Conservation (phyloP, 2,329 filamentous ascomycete species). For the Pseudocercospora eumusae region DNA sequence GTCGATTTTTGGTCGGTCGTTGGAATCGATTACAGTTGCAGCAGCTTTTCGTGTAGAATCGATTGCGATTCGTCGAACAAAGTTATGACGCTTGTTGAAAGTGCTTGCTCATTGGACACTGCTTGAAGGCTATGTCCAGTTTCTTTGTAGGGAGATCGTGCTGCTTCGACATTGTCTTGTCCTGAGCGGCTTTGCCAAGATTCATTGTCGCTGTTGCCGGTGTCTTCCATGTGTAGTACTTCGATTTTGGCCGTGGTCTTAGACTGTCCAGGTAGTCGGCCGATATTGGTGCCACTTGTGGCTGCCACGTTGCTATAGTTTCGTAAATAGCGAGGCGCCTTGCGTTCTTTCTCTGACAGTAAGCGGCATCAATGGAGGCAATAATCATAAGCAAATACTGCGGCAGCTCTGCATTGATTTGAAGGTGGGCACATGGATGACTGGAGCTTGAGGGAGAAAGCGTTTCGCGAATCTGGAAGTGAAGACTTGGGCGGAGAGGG, state of each 20-base stretch:
- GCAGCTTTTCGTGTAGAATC: not conserved
- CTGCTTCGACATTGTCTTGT: not conserved
- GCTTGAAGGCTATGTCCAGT: too few species aligned
- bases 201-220: not conserved
- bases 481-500: not conserved
- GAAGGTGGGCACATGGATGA: slow-evolving; percentile 3
- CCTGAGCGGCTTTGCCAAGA: not conserved
- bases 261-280: not conserved
- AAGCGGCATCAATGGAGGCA: not conserved
- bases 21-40: not conserved
- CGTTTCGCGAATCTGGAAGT: not conserved
- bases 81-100: too few species aligned
- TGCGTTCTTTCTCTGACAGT: not conserved
- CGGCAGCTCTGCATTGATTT: slow-evolving; percentile 5
- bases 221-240: not conserved
- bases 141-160: too few species aligned
- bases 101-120: too few species aligned
- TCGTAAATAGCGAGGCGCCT: not conserved
- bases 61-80: not conserved
- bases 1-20: not conserved
- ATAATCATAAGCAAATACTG: slow-evolving; percentile 5
- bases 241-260: not conserved
- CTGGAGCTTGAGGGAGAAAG: slow-evolving; percentile 5
- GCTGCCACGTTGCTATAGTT: not conserved
- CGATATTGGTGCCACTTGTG: not conserved